These are phyloP conservation scores for Dionaea muscipula DNA, from an alignment of 179 eudicot genomes.

Conservation along the genomic window DNA sequence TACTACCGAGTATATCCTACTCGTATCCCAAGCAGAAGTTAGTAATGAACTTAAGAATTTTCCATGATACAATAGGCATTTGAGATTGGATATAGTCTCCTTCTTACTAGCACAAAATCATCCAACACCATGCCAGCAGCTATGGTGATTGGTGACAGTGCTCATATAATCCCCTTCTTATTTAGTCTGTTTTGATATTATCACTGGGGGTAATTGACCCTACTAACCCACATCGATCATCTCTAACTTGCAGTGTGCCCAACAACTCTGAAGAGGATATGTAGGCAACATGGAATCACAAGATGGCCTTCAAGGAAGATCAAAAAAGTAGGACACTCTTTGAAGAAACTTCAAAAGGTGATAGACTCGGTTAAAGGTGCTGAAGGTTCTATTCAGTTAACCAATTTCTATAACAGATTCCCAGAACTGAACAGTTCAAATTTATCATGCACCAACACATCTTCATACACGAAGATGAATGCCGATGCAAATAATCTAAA, in stretches of 20 bases:
- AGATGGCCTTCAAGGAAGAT: constrained; percentile 95
- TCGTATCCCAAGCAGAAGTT: no score
- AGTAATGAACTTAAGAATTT: no score
- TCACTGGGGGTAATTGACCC: neutral
- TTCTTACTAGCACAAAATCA: no score
- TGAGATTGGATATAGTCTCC: no score
- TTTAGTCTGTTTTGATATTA: no score
- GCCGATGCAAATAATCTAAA: constrained; percentile 12
- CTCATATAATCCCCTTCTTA: no score
- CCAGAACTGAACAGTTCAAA: constrained; percentile 40
- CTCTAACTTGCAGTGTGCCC: constrained; percentile 62
- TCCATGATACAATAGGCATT: no score
- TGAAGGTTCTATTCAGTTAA: constrained; percentile 65
- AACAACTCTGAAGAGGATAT: constrained; percentile 84
- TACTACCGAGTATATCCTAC: no score
- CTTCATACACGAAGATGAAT: constrained; percentile 9
- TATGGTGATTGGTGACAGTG: no score
- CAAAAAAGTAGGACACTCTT: constrained; percentile 87
- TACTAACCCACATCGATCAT: neutral
- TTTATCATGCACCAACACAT: constrained; percentile 8
- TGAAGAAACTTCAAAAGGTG: constrained; percentile 66
- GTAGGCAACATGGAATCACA: constrained; percentile 83
- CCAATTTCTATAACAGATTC: constrained; percentile 64
- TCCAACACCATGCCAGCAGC: no score
- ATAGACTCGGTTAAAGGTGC: constrained; percentile 84